Evolutionary conservation across 257 asterid species (phyloP).

Genomic region (Dorcoceras hygrometricum): DNA sequence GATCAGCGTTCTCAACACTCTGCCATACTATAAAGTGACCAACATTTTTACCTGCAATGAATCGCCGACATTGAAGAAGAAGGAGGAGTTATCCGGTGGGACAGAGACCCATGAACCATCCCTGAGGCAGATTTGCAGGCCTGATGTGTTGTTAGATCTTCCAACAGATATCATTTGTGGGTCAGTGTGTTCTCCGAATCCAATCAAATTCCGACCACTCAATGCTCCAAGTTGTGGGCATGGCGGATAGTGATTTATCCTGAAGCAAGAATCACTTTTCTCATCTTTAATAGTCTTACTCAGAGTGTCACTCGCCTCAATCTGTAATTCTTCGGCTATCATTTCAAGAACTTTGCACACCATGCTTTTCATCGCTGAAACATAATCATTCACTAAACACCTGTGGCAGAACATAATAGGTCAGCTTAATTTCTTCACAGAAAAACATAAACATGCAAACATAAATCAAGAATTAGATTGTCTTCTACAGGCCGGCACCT

Average conservation of each 20-base stretch:
- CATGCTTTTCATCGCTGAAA: constrained; percentile 15
- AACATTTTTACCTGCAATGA: constrained; percentile 19
- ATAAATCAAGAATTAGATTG: too few relatives aligned
- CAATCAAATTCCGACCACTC: constrained; percentile 12
- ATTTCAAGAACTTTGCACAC: constrained; percentile 16
- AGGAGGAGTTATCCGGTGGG: constrained; percentile 19
- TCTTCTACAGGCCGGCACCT: not conserved
- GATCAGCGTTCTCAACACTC: too few relatives aligned
- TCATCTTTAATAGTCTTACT: constrained; percentile 12
- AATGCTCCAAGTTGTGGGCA: constrained; percentile 10
- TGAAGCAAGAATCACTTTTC: constrained; percentile 18
- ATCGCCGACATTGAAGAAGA: constrained; percentile 19
- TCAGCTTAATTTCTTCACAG: not conserved
- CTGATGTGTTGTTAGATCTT: constrained; percentile 23
- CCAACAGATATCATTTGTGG: constrained; percentile 20
- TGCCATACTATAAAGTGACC: too few relatives aligned
- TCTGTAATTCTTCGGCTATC: constrained; percentile 15
- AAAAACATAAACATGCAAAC: not conserved
- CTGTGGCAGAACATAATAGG: not conserved
- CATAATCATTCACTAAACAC: constrained; percentile 16
- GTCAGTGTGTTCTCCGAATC: constrained; percentile 23
- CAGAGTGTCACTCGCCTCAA: constrained; percentile 9
- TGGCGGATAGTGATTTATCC: constrained; percentile 23
- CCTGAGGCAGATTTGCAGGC: constrained; percentile 18
- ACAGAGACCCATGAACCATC: constrained; percentile 21